A percentile compares a stretch with the other conserved stretches of the same genome.
phyloP scores from a whole-genome alignment of 1,139 yeast genomes.

The Ashbya aceris region DNA sequence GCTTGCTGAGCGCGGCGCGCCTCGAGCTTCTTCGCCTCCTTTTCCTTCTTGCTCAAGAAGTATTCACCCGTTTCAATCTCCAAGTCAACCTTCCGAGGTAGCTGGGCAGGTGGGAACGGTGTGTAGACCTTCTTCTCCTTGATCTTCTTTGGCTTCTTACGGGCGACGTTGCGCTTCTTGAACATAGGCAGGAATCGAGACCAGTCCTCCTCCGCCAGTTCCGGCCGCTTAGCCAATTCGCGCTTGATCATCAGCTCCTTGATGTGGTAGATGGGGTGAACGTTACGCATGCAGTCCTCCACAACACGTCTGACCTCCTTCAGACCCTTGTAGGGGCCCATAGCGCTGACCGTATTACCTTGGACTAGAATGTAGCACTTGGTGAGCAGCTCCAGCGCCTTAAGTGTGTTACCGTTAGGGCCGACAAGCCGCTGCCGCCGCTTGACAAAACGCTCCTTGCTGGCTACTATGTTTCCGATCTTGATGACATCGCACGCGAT shows the following conservation, averaged over 20 bases:
- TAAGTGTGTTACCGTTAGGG: constrained; percentile 92
- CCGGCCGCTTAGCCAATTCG: constrained; percentile 90
- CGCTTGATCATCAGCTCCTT: constrained; percentile 96
- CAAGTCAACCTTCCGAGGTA: constrained; percentile 93
- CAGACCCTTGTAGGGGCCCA: constrained; percentile 94
- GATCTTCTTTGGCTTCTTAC: constrained; percentile 72
- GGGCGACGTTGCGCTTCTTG: constrained; percentile 91
- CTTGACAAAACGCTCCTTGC: constrained; percentile 88
- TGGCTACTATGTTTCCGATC: constrained; percentile 80
- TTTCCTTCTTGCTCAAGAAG: constrained; percentile 80
- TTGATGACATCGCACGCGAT: constrained; percentile 93
- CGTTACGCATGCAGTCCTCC: constrained; percentile 93
- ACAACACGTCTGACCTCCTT: constrained; percentile 90
- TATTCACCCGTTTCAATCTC: constrained; percentile 98
- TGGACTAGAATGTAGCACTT: constrained; percentile 92
- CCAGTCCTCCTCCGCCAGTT: constrained; percentile 94
- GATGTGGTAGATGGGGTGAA: constrained; percentile 94
- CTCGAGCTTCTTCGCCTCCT: constrained; percentile 59
- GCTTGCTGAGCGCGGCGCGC: constrained; percentile 75
- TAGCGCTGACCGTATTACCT: constrained; percentile 93
- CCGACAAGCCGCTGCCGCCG: constrained; percentile 96
- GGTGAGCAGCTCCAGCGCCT: constrained; percentile 87
- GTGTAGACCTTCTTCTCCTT: constrained; percentile 82
- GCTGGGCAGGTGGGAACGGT: constrained; percentile 98
- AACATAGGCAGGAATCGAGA: constrained; percentile 92